Conservation (phyloP, 106 monocot species). For the Allium cepa region DNA sequence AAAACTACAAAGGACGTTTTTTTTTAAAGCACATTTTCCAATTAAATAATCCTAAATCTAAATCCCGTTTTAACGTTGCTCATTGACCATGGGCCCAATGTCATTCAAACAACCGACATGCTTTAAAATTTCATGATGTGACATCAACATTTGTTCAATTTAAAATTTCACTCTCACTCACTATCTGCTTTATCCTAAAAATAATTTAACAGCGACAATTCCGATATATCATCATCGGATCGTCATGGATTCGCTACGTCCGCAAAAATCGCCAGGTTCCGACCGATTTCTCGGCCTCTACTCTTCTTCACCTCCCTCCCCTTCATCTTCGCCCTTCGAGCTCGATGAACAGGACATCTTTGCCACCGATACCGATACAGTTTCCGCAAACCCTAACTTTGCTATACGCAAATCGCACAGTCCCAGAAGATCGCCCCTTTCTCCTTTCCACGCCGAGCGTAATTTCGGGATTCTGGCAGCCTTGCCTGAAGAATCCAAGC, state of each 20-base stretch:
- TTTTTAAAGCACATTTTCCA: too few species aligned
- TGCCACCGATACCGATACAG: constrained; percentile 23
- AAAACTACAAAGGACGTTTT: too few species aligned
- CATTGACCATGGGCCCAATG: too few species aligned
- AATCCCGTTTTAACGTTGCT: too few species aligned
- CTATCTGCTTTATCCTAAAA: too few species aligned
- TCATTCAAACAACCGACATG: too few species aligned
- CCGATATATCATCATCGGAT: not conserved
- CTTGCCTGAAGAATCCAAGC: constrained; percentile 34
- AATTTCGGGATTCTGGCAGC: constrained; percentile 66
- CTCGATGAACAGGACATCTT: constrained; percentile 69
- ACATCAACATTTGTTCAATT: too few species aligned
- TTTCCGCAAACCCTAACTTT: constrained; percentile 3
- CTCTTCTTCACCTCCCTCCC: constrained; percentile 14
- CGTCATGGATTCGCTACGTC: constrained; percentile 18
- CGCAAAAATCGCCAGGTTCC: constrained; percentile 24
- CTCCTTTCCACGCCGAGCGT: constrained; percentile 19
- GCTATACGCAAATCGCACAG: not conserved
- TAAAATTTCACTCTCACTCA: too few species aligned
- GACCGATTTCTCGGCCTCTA: constrained; percentile 53
- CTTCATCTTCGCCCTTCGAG: constrained; percentile 24
- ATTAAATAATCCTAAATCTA: too few species aligned
- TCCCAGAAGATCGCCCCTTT: constrained; percentile 1
- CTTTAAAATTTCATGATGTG: too few species aligned
- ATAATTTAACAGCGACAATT: too few species aligned